phyloP scores from a whole-genome alignment of 148 eudicot species.

The Dysphania ambrosioides region DNA sequence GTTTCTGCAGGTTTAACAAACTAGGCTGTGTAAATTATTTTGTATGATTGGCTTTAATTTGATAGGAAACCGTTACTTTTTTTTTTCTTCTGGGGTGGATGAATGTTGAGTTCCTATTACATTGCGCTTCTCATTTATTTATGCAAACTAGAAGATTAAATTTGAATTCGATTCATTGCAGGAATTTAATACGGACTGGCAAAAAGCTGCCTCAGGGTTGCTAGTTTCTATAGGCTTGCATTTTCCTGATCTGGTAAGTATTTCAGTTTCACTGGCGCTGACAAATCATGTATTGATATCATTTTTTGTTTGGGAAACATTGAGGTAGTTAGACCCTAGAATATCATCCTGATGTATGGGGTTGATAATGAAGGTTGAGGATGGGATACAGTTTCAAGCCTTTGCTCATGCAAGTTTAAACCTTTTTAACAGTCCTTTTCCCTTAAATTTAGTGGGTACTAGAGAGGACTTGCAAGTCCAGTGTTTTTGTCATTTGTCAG shows the following conservation, averaged over 20 bases:
- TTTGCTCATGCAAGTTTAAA: background rate
- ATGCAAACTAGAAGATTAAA: background rate
- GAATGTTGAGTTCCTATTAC: background rate
- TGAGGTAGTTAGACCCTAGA: background rate
- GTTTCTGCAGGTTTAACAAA: background rate
- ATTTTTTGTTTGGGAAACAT: background rate
- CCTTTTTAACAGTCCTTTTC: background rate
- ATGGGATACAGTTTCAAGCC: background rate
- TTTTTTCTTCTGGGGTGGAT: background rate
- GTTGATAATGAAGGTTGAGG: background rate
- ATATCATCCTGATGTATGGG: background rate
- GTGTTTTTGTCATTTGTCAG: background rate
- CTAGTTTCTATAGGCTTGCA: constrained; percentile 96
- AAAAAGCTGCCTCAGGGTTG: constrained; percentile 79
- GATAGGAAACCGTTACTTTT: background rate
- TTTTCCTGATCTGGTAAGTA: constrained; percentile 85
- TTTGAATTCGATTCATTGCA: constrained; percentile 25
- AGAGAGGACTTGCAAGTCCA: background rate
- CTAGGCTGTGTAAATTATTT: background rate
- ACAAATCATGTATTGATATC: constrained; percentile 1
- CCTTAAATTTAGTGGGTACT: background rate
- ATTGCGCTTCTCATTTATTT: background rate
- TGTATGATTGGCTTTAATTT: background rate
- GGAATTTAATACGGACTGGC: constrained; percentile 96
- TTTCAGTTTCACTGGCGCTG: constrained; percentile 10